A percentile compares a stretch with the other conserved stretches of the same genome.
Conservation (phyloP, 2,329 filamentous ascomycete species). For the Cordyceps tenuipes region DNA sequence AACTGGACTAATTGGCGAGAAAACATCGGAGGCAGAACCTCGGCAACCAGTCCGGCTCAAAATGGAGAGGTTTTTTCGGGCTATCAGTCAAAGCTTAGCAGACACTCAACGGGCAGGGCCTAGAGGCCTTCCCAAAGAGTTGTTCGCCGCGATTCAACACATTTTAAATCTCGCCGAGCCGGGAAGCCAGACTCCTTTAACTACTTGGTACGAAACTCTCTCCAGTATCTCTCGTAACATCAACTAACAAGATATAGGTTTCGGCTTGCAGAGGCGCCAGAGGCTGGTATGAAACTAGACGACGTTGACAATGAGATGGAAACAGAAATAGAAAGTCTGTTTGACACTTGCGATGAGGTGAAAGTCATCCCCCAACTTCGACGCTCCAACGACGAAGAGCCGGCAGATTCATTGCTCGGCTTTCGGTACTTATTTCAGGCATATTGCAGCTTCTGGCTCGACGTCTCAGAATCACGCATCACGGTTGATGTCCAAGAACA, state of each 20-base stretch:
- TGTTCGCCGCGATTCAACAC: constrained; percentile 21
- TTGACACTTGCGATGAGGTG: constrained; percentile 20
- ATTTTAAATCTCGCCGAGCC: constrained; percentile 19
- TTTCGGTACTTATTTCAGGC: constrained; percentile 22
- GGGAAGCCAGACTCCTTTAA: constrained; percentile 21
- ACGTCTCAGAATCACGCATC: constrained; percentile 18
- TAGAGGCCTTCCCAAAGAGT: constrained; percentile 19
- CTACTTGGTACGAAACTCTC: constrained; percentile 25
- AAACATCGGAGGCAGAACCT: constrained; percentile 6
- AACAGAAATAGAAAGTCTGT: constrained; percentile 21
- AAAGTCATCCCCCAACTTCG: constrained; percentile 24
- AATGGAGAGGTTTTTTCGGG: constrained; percentile 17
- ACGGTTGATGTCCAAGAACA: constrained; percentile 18
- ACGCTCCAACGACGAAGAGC: constrained; percentile 18
- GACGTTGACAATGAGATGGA: constrained; percentile 19
- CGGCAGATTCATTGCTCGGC: constrained; percentile 18
- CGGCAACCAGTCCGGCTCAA: constrained; percentile 15
- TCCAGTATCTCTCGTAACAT: neutral
- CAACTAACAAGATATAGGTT: neutral
- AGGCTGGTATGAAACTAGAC: constrained; percentile 1
- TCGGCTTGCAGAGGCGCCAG: constrained; percentile 8
- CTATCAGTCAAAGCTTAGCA: constrained; percentile 12
- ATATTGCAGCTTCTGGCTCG: constrained; percentile 26
- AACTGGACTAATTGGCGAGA: constrained; percentile 14
- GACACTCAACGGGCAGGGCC: constrained; percentile 11